Evolutionary conservation across 2,329 filamentous ascomycete genomes (phyloP), one percentile per base, ranked within the genome.

Genomic region (Hypocrella siamensis): DNA sequence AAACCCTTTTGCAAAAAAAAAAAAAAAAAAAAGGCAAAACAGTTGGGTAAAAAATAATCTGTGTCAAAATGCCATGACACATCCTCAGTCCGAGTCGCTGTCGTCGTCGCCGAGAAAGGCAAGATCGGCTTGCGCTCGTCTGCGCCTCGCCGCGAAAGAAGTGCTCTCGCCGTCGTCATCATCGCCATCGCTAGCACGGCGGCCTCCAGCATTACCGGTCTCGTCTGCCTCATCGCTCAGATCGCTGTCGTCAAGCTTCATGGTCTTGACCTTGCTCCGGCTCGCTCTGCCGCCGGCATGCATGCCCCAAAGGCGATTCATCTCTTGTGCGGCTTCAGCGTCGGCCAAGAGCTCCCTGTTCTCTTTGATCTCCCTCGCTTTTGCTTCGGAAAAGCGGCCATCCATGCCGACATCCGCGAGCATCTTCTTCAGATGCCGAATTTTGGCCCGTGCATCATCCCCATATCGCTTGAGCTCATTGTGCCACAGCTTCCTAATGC

Each of bases 401-500:
- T 75, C 75, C 81, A 96, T 94, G 21, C 88, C 90, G 4, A 75
- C 64, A 19, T 93, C 84, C 21, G 66, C 65, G 17, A 98, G 66
- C 76, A 92, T 79, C 9, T 59, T 59, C 48, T 74, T 82, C 6
- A 98, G 64, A 49, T 94, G 83, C 32, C 65, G 66, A 38, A 94
- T 82, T 61, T 93, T 94, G 31, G 73, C 82, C 38, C 75, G 79
- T 4, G 67, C 50, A 17, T 86, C 80, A 34, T 76, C 70, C 2
- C 67, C 68, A 45, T 71, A 85, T 33, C 74, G 63, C 51, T 82
- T 82, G 18, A 98, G 66, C 54, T 94, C 84, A 40, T 79, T 75
- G 31, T 70, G 71, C 88, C 90, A 98, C 38, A 94, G 70, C 51
- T 94, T 96, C 32, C 84, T 79, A 34, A 94, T 73, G 19, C 88